These are phyloP conservation scores for Penicillium ochrochloron DNA, from an alignment of 495 filamentous ascomycete genomes.

Conservation along the genomic window DNA sequence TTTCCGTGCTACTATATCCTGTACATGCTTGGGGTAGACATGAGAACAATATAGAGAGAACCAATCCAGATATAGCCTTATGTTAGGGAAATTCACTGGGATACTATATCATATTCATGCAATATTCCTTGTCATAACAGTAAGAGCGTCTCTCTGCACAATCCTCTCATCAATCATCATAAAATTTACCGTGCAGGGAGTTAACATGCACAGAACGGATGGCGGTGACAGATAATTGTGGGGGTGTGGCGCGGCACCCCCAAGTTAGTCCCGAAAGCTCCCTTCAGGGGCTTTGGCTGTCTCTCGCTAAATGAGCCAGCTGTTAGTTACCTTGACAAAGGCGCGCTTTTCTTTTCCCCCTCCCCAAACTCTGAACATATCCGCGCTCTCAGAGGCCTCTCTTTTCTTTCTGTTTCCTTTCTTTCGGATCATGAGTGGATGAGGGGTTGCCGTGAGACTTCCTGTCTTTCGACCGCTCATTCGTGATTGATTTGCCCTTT, in stretches of 20 bases:
- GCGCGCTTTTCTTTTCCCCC: constrained; percentile 28
- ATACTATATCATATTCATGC: background rate
- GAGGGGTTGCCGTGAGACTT: constrained; percentile 35
- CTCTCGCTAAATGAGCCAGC: constrained; percentile 47
- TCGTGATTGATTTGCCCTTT: constrained; percentile 25
- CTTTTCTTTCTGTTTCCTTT: constrained; percentile 22
- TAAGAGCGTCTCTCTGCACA: background rate
- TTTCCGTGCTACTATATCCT: no score
- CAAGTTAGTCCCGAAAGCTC: constrained; percentile 40
- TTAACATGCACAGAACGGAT: constrained; percentile 14
- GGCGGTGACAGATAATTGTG: constrained; percentile 38
- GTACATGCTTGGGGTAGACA: no score
- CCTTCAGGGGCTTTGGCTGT: constrained; percentile 42
- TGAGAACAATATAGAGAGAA: background rate
- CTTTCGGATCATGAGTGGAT: constrained; percentile 35
- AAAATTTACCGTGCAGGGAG: background rate
- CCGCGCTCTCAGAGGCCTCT: constrained; percentile 6
- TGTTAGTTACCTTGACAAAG: constrained; percentile 34
- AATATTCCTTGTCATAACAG: background rate
- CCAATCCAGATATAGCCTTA: background rate
- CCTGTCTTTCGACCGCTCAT: constrained; percentile 35
- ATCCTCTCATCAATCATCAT: background rate
- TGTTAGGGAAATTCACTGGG: no score
- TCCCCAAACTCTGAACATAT: background rate
- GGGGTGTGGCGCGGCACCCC: constrained; percentile 46